These are phyloP conservation scores for Fusarium chlamydosporum DNA, from an alignment of 2,329 filamentous ascomycete species.

Conservation along the genomic window DNA sequence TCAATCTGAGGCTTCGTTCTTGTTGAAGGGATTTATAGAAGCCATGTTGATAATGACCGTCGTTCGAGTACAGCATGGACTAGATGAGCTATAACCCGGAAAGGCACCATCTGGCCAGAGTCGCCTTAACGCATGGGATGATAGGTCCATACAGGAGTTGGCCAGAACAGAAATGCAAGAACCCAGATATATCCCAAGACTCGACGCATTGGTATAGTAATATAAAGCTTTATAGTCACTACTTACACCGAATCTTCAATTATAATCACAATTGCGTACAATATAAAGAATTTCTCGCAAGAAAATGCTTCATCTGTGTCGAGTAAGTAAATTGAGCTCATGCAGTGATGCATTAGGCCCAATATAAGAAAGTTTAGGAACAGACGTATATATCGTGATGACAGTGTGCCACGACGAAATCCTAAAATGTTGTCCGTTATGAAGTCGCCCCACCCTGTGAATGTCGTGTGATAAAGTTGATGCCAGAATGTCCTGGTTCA, in stretches of 20 bases:
- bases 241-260: conserved; percentile 5
- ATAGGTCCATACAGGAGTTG: not conserved
- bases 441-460: conserved; percentile 5
- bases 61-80: not conserved
- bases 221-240: accelerated
- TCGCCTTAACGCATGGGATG: not conserved
- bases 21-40: too few relatives aligned
- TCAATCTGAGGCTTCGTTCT: too few relatives aligned
- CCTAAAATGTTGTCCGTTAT: not conserved
- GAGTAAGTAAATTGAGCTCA: not conserved
- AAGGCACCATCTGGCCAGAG: conserved; percentile 7
- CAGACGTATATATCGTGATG: conserved; percentile 9
- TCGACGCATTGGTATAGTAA: not conserved
- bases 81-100: not conserved
- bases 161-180: not conserved
- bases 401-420: not conserved
- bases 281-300: not conserved
- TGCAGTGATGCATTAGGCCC: not conserved
- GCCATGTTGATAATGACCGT: too few relatives aligned
- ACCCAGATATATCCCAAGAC: conserved; percentile 5
- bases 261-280: not conserved
- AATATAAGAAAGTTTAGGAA: not conserved
- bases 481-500: conserved; percentile 14
- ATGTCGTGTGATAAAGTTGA: conserved; percentile 4
- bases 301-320: not conserved